Evolutionary conservation across 805 yeast genomes (phyloP), one percentile per base, ranked within the genome.

Genomic region (Monosporozyma solicola): DNA sequence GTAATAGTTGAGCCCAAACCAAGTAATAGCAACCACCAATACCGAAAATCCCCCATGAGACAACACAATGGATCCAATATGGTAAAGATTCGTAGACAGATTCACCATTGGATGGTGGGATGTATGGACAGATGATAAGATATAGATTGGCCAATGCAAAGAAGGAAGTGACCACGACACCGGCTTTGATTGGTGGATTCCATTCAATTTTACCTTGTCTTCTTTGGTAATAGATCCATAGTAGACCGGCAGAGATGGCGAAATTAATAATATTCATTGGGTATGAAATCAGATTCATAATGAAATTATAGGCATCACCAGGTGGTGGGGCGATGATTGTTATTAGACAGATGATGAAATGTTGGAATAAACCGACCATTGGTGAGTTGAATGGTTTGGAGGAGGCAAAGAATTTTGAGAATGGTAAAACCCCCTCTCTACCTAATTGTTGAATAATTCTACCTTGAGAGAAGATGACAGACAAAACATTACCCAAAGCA

Each of bases 221-320:
- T 37, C 73, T 72, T 62, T 78, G 76, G 66, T 77, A 73, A 65
- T 83, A 79, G 49, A 85, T 68, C 64, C 75, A 78, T 49, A 87
- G 65, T 16, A 68, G 50, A 20, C 87, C 95, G 51, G 76, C 61
- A 16, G 85, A 82, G 41, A 87, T 81, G 46, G 75, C 73, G 32
- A 83, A 72, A 66, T 87, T 84, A 61, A 87, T 84, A 50, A 87
- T 83, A 63, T 87, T 84, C 72, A 83, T 78, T 49, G 95, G 92
- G 67, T 87, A 87, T 2, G 92, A 82, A 60, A 86, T 84, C 72
- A 88, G 75, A 69, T 88, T 87, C 68, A 85, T 67, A 59, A 87
- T 80, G 66, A 88, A 85, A 68, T 85, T 84, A 72, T 86, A 87
- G 48, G 95, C 95, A 64, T 87, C 95, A 53, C 94, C 95, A 27